Base-by-base conservation (phyloP, 108 stramenopile species). In the Schizochytrium sp. region DNA sequence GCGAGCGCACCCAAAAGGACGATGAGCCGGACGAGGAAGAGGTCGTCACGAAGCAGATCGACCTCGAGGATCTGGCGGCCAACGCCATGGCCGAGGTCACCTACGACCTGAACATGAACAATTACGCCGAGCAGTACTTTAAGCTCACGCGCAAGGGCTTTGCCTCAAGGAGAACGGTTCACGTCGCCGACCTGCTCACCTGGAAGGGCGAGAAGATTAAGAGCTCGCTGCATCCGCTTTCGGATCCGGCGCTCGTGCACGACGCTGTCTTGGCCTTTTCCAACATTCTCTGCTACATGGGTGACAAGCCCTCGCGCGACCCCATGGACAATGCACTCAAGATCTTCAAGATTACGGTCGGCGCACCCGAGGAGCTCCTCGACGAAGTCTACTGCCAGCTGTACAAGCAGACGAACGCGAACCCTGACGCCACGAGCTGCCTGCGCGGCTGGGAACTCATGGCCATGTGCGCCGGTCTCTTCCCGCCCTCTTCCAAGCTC, bases 371-470 rank as follows among this genome's bases (percentile, higher is more conserved):
- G 57, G 90, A 92, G 87, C 89, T 92, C 48, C 60, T 90, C 45
- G 90, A 92, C 87, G 92, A 92, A 43, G 59, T 63, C 19, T 92
- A 88, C 92, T 90, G 89, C 90, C 92, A 92, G 89, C 57, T 92
- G 25, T n/a, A 48, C 76, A 92, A 92, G 91, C 92, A 92, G 76
- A 90, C 90, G 18, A 92, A 44, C 71, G 34, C 59, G 19, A 92
- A 92, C 87, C 91, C 90, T 2, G 57, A 72, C 58, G 71, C 5
- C 28, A 57, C 23, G 12, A 88, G 89, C 25, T 28, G 47, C 34
- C 59, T 88, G 10, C 44, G 69, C n/a, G 92, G 92, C 29, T 92
- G 92, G 92, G 58, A 92, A 72, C 90, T 92, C 51, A 28, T 92
- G 60, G 59, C 44, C 47, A 53, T 91, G 44, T 57, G 44, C 48